Evolutionary conservation across 2,329 filamentous ascomycete genomes (phyloP), one percentile per base, ranked within the genome.

Genomic region (Teratosphaeria zuluensis): DNA sequence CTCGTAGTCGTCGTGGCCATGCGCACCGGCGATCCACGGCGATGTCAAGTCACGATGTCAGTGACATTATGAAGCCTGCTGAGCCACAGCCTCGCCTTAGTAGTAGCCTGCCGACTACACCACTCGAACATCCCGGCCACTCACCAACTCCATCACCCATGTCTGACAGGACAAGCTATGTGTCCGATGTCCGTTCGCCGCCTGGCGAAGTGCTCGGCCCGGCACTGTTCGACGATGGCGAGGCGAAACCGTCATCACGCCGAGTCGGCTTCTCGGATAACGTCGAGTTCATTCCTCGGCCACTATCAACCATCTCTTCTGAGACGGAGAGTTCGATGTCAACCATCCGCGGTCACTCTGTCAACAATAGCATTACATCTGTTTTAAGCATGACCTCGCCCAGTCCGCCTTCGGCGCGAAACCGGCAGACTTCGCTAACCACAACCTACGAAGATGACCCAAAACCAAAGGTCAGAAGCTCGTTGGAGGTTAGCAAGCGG

Each of bases 21-120:
- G 84, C 83, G 19, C 92, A 96, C 70, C 84, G 90, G 60, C 84
- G 92, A 61, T 96, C 92, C 30, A 81, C 76, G 61, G 88, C 90
- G 4, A 85, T 96, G 55, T 96, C 91, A 1, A 88, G 85, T 59
- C 89, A 92, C 69, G 92, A 96, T 69, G 75, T 96, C 24, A 84
- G 85, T 11, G 77, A 81, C 46, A 85, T 91, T 35, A 78, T 92
- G 64, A 83, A 84, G 56, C 81, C 66, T 1, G 31, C 19, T 3
- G 68, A 70, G 32, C 51, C 63, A 14, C 59, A 62, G 52, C 65
- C 67, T 31, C 65, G 67, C 33, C 56, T 68, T 12, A 70, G 68
- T 60, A 67, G 61, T 55, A 71, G 69, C 55, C 58, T 70, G 4
- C 69, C 69, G 33, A 64, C 54, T 70, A 80, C 67, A 32, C 67